Evolutionary conservation across 495 filamentous ascomycete genomes (phyloP).

Genomic region (Cercophora sp.): DNA sequence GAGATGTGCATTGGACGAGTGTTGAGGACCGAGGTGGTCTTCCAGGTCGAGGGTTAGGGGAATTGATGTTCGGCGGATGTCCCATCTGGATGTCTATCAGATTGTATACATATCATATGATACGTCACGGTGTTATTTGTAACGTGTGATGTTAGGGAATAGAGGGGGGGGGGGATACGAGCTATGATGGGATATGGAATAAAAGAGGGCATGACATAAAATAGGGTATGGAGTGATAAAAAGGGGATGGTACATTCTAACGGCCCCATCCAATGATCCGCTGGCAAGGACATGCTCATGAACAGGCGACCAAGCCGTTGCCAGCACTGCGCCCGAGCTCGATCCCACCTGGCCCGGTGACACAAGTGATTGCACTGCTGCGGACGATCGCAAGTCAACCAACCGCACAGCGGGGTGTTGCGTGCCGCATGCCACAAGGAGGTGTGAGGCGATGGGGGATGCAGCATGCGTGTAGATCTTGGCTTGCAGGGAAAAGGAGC

Average conservation of each 20-base stretch:
- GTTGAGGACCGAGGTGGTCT: conserved; percentile 70
- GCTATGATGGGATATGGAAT: too few relatives aligned
- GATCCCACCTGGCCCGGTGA: conserved; percentile 44
- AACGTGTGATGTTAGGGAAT: too few relatives aligned
- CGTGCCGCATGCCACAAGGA: conserved; percentile 80
- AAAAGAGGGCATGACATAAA: too few relatives aligned
- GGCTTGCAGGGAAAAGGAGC: conserved; percentile 66
- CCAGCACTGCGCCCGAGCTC: conserved; percentile 62
- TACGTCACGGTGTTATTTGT: too few relatives aligned
- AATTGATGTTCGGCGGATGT: conserved; percentile 72
- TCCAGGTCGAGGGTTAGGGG: conserved; percentile 81
- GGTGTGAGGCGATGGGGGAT: conserved; percentile 64
- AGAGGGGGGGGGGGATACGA: too few relatives aligned
- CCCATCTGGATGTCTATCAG: too few relatives aligned
- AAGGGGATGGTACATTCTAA: too few relatives aligned
- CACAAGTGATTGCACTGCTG: conserved; percentile 67
- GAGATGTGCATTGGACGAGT: too few relatives aligned
- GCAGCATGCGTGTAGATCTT: conserved; percentile 72
- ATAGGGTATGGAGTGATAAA: too few relatives aligned
- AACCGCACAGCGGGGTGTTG: conserved; percentile 76
- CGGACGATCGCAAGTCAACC: conserved; percentile 75
- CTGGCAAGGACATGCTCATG: conserved; percentile 75
- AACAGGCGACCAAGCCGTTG: conserved; percentile 74
- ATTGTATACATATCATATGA: too few relatives aligned
- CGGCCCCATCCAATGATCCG: conserved; percentile 70